phyloP scores from a whole-genome alignment of 345 rosid species.

The Brassica juncea region DNA sequence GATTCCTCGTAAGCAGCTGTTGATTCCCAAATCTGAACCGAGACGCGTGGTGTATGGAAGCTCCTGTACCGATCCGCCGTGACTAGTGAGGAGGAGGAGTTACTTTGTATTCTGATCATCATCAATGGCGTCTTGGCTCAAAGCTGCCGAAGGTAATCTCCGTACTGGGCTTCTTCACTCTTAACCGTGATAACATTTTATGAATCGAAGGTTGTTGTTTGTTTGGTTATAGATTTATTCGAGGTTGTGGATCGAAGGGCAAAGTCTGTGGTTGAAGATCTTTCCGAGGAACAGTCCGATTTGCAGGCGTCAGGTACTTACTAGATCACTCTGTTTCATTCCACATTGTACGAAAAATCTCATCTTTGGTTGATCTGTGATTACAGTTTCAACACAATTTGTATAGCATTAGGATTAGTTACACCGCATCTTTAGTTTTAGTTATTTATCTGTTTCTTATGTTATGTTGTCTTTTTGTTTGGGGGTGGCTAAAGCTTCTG shows the following conservation, averaged over 20 bases:
- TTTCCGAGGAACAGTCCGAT: conserved; percentile 75
- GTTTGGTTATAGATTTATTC: conserved; percentile 65
- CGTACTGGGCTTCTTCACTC: conserved; percentile 7
- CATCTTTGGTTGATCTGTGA: not conserved
- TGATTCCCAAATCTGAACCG: conserved; percentile 26
- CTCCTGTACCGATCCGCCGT: conserved; percentile 32
- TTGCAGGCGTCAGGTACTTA: conserved; percentile 59
- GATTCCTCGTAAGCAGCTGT: not conserved
- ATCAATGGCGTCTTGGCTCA: conserved; percentile 94
- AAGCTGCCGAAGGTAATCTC: conserved; percentile 90
- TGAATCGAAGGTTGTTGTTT: conserved; percentile 4
- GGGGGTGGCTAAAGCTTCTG: conserved; percentile 50
- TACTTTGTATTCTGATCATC: conserved; percentile 15
- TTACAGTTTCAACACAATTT: not conserved
- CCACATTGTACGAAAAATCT: not conserved
- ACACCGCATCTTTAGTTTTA: not conserved
- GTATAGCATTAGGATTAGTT: not conserved
- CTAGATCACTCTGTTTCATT: conserved; percentile 3
- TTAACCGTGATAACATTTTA: not conserved
- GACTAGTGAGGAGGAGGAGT: conserved; percentile 31
- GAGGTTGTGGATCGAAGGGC: conserved; percentile 98
- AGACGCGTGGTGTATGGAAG: conserved; percentile 48
- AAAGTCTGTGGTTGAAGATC: conserved; percentile 85
- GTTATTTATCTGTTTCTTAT: conserved; percentile 1
- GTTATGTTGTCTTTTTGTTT: conserved; percentile 13